Conservation (phyloP, 2,329 filamentous ascomycete species). For the Ilyonectria mors-panacis region DNA sequence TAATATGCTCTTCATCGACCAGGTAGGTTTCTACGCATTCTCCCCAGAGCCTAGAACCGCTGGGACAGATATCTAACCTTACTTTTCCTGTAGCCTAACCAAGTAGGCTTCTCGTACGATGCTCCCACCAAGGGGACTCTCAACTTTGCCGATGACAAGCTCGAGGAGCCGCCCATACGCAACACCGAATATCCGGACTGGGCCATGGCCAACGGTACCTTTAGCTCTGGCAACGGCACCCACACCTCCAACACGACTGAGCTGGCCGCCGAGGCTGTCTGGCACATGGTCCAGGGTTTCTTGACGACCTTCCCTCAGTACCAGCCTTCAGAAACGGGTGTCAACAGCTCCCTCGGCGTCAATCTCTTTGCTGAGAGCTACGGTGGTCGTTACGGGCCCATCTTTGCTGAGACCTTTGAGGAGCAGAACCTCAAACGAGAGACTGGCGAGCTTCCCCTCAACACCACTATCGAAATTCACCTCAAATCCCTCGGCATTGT, state of each 20-base stretch:
- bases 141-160: constrained; percentile 59
- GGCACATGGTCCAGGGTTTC: constrained; percentile 77
- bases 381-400: constrained; percentile 78
- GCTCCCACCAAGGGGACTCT: constrained; percentile 73
- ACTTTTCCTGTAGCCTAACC: constrained; percentile 69
- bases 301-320: constrained; percentile 72
- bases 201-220: constrained; percentile 74
- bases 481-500: constrained; percentile 77
- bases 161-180: constrained; percentile 48
- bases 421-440: constrained; percentile 72
- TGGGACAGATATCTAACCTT: constrained; percentile 28
- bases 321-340: constrained; percentile 58
- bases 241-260: constrained; percentile 69
- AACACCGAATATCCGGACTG: constrained; percentile 44
- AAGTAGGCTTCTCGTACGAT: constrained; percentile 80
- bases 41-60: background rate
- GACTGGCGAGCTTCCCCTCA: constrained; percentile 64
- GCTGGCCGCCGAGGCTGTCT: constrained; percentile 71
- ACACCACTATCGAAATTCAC: constrained; percentile 71
- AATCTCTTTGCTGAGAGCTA: constrained; percentile 80
- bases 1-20: constrained; percentile 71
- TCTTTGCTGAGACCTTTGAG: constrained; percentile 72
- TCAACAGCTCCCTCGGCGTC: constrained; percentile 66
- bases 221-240: constrained; percentile 66
- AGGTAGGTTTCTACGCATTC: constrained; percentile 53